phyloP scores from a whole-genome alignment of 176 grass and related monocot genomes.

The Elaeis guineensis region DNA sequence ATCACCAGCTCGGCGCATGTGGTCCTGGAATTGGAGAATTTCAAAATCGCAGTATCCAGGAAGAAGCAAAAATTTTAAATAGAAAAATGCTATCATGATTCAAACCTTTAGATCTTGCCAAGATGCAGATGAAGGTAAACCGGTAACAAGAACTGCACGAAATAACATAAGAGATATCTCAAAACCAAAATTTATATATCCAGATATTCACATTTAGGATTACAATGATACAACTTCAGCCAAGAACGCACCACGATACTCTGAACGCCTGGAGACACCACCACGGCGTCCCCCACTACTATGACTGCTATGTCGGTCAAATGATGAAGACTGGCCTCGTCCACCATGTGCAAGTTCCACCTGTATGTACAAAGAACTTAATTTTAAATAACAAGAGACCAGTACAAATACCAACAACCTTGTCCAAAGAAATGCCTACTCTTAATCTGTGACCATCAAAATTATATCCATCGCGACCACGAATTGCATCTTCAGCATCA shows the following conservation, averaged over 20 bases:
- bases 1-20: conserved; percentile 96
- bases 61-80: no score
- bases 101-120: conserved; percentile 98
- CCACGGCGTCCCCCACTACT: conserved; percentile 44
- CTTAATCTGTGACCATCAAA: conserved; percentile 83
- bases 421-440: conserved; percentile 21
- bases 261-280: conserved; percentile 80
- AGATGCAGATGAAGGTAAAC: conserved; percentile 90
- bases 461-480: conserved; percentile 83
- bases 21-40: conserved; percentile 38
- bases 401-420: neutral
- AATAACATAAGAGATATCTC: conserved; percentile 2
- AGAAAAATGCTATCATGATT: neutral
- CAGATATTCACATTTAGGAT: conserved; percentile 1
- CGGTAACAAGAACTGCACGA: conserved; percentile 60
- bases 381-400: neutral
- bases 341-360: conserved; percentile 94
- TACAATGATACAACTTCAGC: neutral
- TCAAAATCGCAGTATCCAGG: no score
- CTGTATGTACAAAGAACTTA: conserved; percentile 14
- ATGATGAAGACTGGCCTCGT: conserved; percentile 52
- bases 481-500: conserved; percentile 86
- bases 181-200: neutral
- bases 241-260: conserved; percentile 68
- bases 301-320: conserved; percentile 36